Base-by-base conservation (phyloP, 2,329 filamentous ascomycete species). In the Fusarium tupiense region DNA sequence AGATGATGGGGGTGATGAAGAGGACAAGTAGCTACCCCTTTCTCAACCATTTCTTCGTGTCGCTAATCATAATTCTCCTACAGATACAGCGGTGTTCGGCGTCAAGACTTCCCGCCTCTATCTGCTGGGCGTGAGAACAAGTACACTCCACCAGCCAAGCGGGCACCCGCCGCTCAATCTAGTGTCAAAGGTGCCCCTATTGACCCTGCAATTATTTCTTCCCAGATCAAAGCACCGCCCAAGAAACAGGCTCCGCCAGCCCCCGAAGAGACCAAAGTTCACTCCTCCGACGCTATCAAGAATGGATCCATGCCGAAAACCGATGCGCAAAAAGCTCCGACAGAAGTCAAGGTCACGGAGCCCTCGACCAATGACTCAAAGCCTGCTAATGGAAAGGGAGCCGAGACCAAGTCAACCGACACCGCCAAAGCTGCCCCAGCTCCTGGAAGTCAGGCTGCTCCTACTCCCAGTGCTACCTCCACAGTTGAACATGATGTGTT, bases 11-110 rank as follows among this genome's bases (percentile, higher is more conserved):
- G 91, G 91, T 66, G 92, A 90, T 74, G 96, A 99, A 83, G 96
- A 99, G 84, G 95, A 97, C 80, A 98, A 96, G 91, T 95, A 88
- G 77, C 89, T 72, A 16, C 38, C 50, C 22, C 11, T 24, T 26
- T 26, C 24, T 14, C 37, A 59, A 43, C 47, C 57, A 44, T 54
- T 56, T 43, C 38, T 24, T 24, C 33, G 11, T 19, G 43, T 16
- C 31, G 63, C 78, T 80, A 64, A 82, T 64, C 65, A 11, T 40
- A 17, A 9, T 41, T 31, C 35, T 58, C 40, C 57, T 74, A 72
- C 72, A 94, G 92, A 81, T 98, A 98, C 84, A 98, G 95, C 80
- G 96, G 96, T 80, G 96, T 99, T 63, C 92, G 92, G 71, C 91
- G 96, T 73, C 88, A 90, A 73, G 91, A 93, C 63, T 93, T 93